phyloP scores from a whole-genome alignment of 371 early-diverging fungal species.

The Lichtheimia hyalospora region DNA sequence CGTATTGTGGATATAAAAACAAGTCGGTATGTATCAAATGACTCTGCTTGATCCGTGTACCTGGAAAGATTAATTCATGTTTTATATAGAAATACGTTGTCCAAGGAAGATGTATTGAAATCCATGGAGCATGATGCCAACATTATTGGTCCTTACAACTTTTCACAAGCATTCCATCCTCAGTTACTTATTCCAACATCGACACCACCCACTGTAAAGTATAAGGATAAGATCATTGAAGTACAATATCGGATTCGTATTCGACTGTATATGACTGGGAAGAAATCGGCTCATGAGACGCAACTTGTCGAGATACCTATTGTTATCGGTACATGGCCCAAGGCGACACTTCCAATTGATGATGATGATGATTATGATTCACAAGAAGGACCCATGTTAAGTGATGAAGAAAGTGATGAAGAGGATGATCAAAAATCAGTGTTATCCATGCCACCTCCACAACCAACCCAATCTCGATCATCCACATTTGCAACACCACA shows the following conservation, averaged over 20 bases:
- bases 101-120: conserved; percentile 20
- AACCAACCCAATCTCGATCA: neutral
- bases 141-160: conserved; percentile 18
- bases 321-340: conserved; percentile 49
- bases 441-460: conserved; percentile 2
- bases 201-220: conserved; percentile 43
- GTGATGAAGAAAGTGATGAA: conserved; percentile 19
- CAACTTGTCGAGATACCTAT: conserved; percentile 37
- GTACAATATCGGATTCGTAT: conserved; percentile 40
- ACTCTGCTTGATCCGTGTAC: neutral
- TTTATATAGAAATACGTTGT: conserved; percentile 9
- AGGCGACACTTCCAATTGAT: conserved; percentile 45
- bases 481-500: neutral
- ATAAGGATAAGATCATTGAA: conserved; percentile 33
- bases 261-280: conserved; percentile 15
- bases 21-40: conserved; percentile 12
- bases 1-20: conserved; percentile 37
- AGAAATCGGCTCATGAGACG: conserved; percentile 6
- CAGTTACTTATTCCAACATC: conserved; percentile 46
- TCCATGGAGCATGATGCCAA: conserved; percentile 20
- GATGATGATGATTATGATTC: conserved; percentile 40
- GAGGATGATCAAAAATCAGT: conserved; percentile 1
- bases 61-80: neutral
- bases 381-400: conserved; percentile 11
- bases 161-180: conserved; percentile 24